Percentiles rank a stretch among this genome's conserved stretches.
These are phyloP conservation scores for Scheffersomyces titani DNA, from an alignment of 1,139 yeast genomes.

Conservation along the genomic window DNA sequence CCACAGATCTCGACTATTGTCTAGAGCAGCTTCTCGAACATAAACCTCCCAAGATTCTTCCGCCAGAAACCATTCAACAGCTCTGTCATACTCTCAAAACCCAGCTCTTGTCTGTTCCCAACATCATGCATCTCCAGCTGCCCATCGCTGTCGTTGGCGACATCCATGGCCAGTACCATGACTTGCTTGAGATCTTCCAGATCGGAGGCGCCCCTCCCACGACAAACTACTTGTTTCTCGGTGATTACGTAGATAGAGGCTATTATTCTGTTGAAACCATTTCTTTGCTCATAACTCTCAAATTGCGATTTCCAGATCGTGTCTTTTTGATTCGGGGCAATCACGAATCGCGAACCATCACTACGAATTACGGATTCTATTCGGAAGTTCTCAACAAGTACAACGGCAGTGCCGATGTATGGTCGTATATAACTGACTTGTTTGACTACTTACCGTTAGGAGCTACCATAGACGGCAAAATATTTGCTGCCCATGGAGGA, in stretches of 20 bases:
- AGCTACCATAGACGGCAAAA: conserved; percentile 87
- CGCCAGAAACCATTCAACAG: conserved; percentile 41
- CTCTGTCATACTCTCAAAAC: conserved; percentile 46
- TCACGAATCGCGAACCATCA: conserved; percentile 94
- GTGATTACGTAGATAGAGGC: conserved; percentile 92
- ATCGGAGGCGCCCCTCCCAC: conserved; percentile 94
- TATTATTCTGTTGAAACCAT: conserved; percentile 92
- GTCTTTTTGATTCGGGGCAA: conserved; percentile 86
- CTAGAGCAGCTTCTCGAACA: conserved; percentile 44
- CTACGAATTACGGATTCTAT: conserved; percentile 95
- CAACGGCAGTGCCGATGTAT: conserved; percentile 72
- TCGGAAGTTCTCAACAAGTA: conserved; percentile 92
- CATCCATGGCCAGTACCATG: conserved; percentile 97
- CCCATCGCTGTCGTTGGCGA: conserved; percentile 99
- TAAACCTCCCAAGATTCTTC: conserved; percentile 46
- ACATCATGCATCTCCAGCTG: conserved; percentile 77
- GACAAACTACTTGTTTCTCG: conserved; percentile 88
- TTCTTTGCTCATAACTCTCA: conserved; percentile 76
- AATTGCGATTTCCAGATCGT: conserved; percentile 82
- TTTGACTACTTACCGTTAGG: conserved; percentile 90
- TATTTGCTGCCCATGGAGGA: conserved; percentile 98
- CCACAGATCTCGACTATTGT: conserved; percentile 46
- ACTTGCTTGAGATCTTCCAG: conserved; percentile 82
- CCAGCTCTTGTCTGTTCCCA: conserved; percentile 46
- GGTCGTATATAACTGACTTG: conserved; percentile 88